Conservation (phyloP, 495 filamentous ascomycete genomes). For the Tuber magnatum region DNA sequence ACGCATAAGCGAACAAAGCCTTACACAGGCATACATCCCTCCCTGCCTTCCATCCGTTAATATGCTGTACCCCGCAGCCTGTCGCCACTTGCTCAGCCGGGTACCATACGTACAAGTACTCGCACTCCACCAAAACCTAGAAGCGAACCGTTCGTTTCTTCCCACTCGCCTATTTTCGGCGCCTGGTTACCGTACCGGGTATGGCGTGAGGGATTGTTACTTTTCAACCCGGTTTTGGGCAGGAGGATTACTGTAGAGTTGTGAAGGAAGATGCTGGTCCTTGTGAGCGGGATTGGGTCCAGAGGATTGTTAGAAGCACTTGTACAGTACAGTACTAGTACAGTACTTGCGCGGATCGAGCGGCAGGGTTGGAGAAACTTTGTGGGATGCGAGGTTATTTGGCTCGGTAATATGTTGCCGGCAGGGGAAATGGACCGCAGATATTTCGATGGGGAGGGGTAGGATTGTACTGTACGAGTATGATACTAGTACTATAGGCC, state of each 20-base stretch:
- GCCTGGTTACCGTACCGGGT: neutral
- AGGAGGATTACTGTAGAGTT: neutral
- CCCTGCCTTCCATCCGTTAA: neutral
- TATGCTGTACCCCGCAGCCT: neutral
- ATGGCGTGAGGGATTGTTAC: neutral
- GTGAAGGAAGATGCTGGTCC: neutral
- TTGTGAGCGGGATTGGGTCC: neutral
- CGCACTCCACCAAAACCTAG: neutral
- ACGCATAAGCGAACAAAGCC: neutral
- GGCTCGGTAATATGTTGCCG: neutral
- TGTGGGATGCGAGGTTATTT: neutral
- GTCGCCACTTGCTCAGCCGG: neutral
- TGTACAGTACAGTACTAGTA: too few relatives aligned
- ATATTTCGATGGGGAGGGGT: neutral
- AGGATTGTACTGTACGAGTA: too few relatives aligned
- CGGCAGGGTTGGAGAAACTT: neutral
- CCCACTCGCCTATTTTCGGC: neutral
- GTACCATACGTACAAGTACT: neutral
- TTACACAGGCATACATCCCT: neutral
- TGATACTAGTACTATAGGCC: too few relatives aligned
- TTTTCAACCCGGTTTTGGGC: neutral
- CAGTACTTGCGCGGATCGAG: too few relatives aligned
- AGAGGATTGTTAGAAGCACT: neutral
- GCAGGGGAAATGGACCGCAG: neutral
- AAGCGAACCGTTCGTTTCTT: neutral